These are phyloP conservation scores for Rhizophagus prolifer DNA, from an alignment of 192 early-diverging fungal genomes.

Conservation along the genomic window DNA sequence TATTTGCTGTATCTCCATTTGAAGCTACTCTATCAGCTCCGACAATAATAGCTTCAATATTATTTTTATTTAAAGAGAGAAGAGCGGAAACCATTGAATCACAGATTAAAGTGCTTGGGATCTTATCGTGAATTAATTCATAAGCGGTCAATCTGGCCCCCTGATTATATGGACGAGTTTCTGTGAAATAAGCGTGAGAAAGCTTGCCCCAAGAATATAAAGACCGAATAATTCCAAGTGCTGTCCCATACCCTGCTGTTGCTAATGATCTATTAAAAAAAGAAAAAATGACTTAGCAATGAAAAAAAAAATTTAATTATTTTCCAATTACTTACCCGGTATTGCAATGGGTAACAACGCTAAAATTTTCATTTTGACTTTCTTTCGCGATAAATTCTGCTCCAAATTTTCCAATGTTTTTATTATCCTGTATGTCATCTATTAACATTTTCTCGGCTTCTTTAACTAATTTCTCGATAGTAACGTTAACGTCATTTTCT, in stretches of 20 bases:
- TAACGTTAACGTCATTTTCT: slow-evolving; percentile 36
- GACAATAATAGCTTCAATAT: slow-evolving; percentile 85
- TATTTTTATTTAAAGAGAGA: slow-evolving; percentile 50
- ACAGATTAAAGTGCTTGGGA: slow-evolving; percentile 87
- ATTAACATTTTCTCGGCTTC: slow-evolving; percentile 83
- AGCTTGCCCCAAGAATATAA: slow-evolving; percentile 58
- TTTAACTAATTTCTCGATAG: slow-evolving; percentile 64
- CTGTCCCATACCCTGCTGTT: slow-evolving; percentile 87
- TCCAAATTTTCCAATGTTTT: slow-evolving; percentile 78
- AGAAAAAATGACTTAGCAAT: slow-evolving; percentile 9
- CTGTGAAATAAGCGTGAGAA: slow-evolving; percentile 87
- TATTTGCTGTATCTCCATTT: slow-evolving; percentile 98
- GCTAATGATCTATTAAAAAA: slow-evolving; percentile 59
- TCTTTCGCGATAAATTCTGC: slow-evolving; percentile 67
- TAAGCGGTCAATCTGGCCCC: slow-evolving; percentile 93
- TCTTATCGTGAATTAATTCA: slow-evolving; percentile 90
- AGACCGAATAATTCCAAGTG: slow-evolving; percentile 88
- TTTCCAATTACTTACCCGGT: slow-evolving; percentile 66
- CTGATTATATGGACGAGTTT: slow-evolving; percentile 98
- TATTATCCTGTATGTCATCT: slow-evolving; percentile 85
- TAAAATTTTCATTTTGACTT: slow-evolving; percentile 35
- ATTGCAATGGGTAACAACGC: slow-evolving; percentile 96
- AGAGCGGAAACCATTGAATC: slow-evolving; percentile 92
- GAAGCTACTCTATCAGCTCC: slow-evolving; percentile 95
- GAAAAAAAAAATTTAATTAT: not conserved